Percentiles rank a stretch among this genome's conserved stretches.
These are phyloP conservation scores for Neoscytalidium dimidiatum DNA, from an alignment of 2,329 filamentous ascomycete genomes.

Conservation along the genomic window DNA sequence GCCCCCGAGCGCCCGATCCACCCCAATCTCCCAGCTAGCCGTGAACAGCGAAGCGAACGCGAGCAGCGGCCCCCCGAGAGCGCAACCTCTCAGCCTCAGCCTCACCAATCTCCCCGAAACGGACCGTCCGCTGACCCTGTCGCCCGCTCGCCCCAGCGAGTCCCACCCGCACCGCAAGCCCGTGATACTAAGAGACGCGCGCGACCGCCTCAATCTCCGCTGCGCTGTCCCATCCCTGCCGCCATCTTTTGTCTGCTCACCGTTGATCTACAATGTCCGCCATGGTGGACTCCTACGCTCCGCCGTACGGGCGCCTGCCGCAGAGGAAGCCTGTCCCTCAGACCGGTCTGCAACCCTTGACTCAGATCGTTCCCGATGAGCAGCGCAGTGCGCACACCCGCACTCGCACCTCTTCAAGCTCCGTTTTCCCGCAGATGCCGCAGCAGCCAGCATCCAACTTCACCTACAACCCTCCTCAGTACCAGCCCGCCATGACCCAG, in stretches of 20 bases:
- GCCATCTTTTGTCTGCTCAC: not conserved
- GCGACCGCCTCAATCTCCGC: conserved; percentile 16
- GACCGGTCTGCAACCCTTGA: conserved; percentile 20
- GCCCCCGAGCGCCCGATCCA: conserved; percentile 13
- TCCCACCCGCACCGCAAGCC: conserved; percentile 2
- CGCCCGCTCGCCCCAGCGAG: conserved; percentile 7
- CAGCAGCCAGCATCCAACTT: conserved; percentile 25
- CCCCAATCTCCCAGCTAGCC: conserved; percentile 12
- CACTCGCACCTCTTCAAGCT: conserved; percentile 40
- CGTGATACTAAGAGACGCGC: conserved; percentile 17
- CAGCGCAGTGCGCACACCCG: conserved; percentile 33
- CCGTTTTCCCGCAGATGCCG: conserved; percentile 30
- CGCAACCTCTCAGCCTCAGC: conserved; percentile 15
- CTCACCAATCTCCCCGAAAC: conserved; percentile 19
- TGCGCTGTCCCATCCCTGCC: conserved; percentile 14
- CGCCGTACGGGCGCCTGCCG: conserved; percentile 23
- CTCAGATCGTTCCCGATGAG: conserved; percentile 27
- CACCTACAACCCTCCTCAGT: conserved; percentile 24
- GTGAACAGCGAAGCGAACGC: conserved; percentile 17
- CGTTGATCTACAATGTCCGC: conserved; percentile 21
- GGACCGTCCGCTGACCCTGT: conserved; percentile 17
- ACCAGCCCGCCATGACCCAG: conserved; percentile 19
- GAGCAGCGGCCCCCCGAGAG: not conserved
- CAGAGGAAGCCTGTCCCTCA: conserved; percentile 28
- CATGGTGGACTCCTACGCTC: conserved; percentile 22